Conservation (phyloP, 1,284 basidiomycete genomes). For the Coriolopsis trogii region DNA sequence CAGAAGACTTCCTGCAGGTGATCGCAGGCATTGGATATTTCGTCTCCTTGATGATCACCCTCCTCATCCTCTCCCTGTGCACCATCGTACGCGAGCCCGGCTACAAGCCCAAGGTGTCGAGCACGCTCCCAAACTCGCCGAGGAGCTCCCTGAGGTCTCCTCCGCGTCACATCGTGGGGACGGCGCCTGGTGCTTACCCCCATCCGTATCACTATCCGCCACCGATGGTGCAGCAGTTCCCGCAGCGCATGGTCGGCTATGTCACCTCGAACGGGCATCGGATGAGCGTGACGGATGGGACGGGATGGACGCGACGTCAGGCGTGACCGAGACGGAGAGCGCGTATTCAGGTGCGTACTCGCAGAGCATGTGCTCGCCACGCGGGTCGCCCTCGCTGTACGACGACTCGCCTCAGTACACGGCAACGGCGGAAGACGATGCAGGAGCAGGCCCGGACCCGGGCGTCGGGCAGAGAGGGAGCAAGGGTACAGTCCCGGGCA, state of each 20-base stretch:
- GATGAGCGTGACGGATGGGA: slow-evolving; percentile 10
- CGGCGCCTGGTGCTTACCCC: slow-evolving; percentile 17
- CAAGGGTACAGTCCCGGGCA: too few relatives aligned
- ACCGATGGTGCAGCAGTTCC: slow-evolving; percentile 4
- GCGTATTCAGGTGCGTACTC: slow-evolving; percentile 10
- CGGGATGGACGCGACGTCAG: slow-evolving; percentile 11
- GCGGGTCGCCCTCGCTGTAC: slow-evolving; percentile 16
- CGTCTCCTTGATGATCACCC: slow-evolving; percentile 72
- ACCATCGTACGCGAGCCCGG: slow-evolving; percentile 65
- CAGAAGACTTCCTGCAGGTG: slow-evolving; percentile 66
- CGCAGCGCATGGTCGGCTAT: slow-evolving; percentile 10
- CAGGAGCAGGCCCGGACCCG: slow-evolving; percentile 1
- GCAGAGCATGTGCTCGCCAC: slow-evolving; percentile 18
- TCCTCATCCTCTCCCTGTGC: slow-evolving; percentile 80
- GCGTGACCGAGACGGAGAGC: slow-evolving; percentile 11
- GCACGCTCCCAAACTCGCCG: slow-evolving; percentile 28
- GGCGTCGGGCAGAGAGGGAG: slow-evolving; percentile 7
- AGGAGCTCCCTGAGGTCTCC: slow-evolving; percentile 27
- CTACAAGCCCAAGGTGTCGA: slow-evolving; percentile 43
- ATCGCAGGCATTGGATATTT: slow-evolving; percentile 70
- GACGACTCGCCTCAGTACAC: slow-evolving; percentile 19
- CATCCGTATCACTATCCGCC: background rate
- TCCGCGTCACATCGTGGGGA: too few relatives aligned
- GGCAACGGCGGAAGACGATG: background rate
- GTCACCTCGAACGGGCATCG: background rate